phyloP scores from a whole-genome alignment of 2,329 filamentous ascomycete species.

The Phaeosphaeria sp. region DNA sequence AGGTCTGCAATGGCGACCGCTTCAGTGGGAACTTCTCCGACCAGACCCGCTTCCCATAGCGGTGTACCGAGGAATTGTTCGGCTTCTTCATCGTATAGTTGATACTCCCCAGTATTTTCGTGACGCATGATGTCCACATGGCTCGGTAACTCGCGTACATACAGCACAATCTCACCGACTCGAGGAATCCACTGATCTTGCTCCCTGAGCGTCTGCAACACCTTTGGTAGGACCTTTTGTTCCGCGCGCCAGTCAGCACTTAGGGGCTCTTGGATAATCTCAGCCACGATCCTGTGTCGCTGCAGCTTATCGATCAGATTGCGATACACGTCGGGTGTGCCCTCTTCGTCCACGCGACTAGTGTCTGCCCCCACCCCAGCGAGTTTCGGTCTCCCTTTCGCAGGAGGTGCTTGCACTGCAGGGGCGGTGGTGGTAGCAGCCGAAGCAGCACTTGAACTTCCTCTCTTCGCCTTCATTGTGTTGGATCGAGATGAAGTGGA shows the following conservation, averaged over 20 bases:
- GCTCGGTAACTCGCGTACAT: conserved; percentile 46
- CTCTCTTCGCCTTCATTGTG: not conserved
- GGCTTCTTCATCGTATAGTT: conserved; percentile 25
- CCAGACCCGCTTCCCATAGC: conserved; percentile 64
- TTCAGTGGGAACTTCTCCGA: conserved; percentile 60
- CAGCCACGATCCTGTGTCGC: conserved; percentile 49
- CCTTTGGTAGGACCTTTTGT: conserved; percentile 49
- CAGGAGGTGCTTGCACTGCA: not conserved
- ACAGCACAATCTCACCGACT: conserved; percentile 64
- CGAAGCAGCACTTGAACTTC: not conserved
- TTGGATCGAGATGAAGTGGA: conserved; percentile 6
- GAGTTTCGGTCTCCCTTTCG: conserved; percentile 29
- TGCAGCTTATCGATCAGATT: conserved; percentile 58
- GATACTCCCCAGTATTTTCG: conserved; percentile 23
- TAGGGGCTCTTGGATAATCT: conserved; percentile 55
- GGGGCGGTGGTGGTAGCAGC: not conserved
- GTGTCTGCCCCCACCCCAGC: conserved; percentile 26
- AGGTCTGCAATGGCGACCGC: conserved; percentile 55
- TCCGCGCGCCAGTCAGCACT: conserved; percentile 66
- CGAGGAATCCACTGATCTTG: conserved; percentile 62
- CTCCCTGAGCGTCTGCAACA: conserved; percentile 52
- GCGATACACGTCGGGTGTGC: conserved; percentile 62
- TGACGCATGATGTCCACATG: conserved; percentile 42
- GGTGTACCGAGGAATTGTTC: conserved; percentile 49
- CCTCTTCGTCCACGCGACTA: conserved; percentile 57